Percentiles rank a stretch among this genome's conserved stretches.
These are phyloP conservation scores for Ceratocystiopsis sp. DNA, from an alignment of 2,329 filamentous ascomycete species.

Conservation along the genomic window DNA sequence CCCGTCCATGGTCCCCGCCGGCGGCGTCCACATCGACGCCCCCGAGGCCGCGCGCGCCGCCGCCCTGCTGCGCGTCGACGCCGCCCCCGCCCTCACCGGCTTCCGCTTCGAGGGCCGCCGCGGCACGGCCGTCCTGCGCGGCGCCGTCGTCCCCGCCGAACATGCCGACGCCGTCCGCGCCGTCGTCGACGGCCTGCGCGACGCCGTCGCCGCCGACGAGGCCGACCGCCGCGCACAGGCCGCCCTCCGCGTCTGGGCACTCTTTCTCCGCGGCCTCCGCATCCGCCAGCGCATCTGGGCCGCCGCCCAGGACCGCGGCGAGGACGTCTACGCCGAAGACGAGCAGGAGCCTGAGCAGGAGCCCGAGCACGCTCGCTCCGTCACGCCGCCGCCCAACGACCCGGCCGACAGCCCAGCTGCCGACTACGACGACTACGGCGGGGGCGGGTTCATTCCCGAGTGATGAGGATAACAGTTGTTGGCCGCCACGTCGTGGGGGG, in stretches of 20 bases:
- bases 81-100: conserved; percentile 74
- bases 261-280: conserved; percentile 60
- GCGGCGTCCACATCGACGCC: conserved; percentile 54
- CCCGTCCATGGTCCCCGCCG: conserved; percentile 72
- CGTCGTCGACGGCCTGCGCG: conserved; percentile 49
- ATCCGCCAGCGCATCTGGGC: conserved; percentile 59
- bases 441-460: too few species aligned
- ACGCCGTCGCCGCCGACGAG: conserved; percentile 47
- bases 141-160: conserved; percentile 59
- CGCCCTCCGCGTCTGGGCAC: conserved; percentile 53
- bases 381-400: too few species aligned
- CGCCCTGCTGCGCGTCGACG: conserved; percentile 62
- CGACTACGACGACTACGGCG: conserved; percentile 2
- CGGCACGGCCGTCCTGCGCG: conserved; percentile 68
- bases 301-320: conserved; percentile 28
- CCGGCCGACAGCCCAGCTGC: conserved; percentile 2
- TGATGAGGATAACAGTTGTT: too few species aligned
- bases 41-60: conserved; percentile 53
- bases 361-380: not conserved
- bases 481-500: too few species aligned
- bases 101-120: conserved; percentile 77
- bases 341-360: conserved; percentile 3
- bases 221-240: conserved; percentile 43
- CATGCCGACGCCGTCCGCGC: conserved; percentile 54
- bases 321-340: conserved; percentile 22